Evolutionary conservation across 352 stramenopile species (phyloP).

Genomic region (Thalassiosira livingstoniorum): DNA sequence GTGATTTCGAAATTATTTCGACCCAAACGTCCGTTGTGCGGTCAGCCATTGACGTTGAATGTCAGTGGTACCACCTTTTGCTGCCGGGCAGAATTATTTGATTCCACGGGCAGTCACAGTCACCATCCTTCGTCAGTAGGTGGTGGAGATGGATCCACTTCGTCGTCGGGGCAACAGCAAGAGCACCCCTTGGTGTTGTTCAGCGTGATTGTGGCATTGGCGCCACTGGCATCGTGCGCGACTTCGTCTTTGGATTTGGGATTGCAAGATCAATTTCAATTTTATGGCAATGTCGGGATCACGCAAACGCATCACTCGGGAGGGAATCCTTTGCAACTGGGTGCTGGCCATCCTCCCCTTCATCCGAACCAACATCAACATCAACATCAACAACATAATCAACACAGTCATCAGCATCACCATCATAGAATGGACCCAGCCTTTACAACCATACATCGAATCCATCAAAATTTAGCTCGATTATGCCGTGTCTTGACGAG

Average conservation of each 20-base stretch:
- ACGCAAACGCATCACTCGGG: background rate
- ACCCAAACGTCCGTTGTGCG: constrained; percentile 76
- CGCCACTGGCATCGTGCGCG: constrained; percentile 33
- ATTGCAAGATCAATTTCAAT: background rate
- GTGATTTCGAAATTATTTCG: constrained; percentile 84
- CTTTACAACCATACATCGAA: constrained; percentile 55
- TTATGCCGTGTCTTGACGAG: constrained; percentile 76
- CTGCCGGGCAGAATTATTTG: constrained; percentile 76
- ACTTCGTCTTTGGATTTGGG: constrained; percentile 3
- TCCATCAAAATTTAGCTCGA: constrained; percentile 76
- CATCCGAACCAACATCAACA: background rate
- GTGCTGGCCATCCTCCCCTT: background rate
- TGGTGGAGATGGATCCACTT: background rate
- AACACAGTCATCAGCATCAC: background rate
- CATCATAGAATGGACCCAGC: constrained; percentile 23
- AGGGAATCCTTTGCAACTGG: background rate
- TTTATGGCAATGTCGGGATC: background rate
- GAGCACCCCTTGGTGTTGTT: constrained; percentile 73
- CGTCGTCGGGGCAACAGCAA: background rate
- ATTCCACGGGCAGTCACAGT: constrained; percentile 59
- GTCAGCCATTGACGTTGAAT: constrained; percentile 78
- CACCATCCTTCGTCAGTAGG: constrained; percentile 25
- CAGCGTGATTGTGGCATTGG: constrained; percentile 79
- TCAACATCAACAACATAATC: background rate
- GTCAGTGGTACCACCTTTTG: constrained; percentile 82